These are phyloP conservation scores for Rhizomucor miehei DNA, from an alignment of 371 early-diverging fungal species.

Conservation along the genomic window DNA sequence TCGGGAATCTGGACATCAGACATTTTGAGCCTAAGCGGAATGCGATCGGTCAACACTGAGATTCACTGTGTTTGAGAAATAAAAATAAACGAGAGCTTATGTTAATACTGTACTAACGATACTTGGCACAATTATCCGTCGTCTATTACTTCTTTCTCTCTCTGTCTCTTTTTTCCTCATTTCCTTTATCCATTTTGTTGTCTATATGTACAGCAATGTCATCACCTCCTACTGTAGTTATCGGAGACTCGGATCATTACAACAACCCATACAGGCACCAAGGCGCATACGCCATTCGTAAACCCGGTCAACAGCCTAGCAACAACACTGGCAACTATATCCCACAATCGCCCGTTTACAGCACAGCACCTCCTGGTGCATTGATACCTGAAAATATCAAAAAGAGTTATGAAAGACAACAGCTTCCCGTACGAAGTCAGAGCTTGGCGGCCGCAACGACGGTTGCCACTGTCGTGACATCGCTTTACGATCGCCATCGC, in stretches of 20 bases:
- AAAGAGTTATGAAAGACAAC: conserved; percentile 36
- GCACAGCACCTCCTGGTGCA: background rate
- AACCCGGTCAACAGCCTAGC: background rate
- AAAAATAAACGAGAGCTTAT: too few species aligned
- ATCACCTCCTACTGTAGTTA: conserved; percentile 9
- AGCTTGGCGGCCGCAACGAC: conserved; percentile 32
- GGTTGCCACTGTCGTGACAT: conserved; percentile 5
- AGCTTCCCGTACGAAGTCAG: conserved; percentile 39
- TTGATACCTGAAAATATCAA: conserved; percentile 30
- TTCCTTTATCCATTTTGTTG: too few species aligned
- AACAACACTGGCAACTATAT: background rate
- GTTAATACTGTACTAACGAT: too few species aligned
- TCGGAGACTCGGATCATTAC: conserved; percentile 4
- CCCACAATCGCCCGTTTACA: background rate
- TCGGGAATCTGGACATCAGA: too few species aligned
- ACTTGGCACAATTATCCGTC: too few species aligned
- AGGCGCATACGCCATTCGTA: conserved; percentile 15
- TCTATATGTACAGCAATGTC: too few species aligned
- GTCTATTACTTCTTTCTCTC: too few species aligned
- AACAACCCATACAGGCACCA: conserved; percentile 15
- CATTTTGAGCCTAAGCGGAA: too few species aligned
- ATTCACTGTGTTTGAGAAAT: too few species aligned
- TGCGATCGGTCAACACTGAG: too few species aligned
- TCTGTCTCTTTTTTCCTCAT: too few species aligned
- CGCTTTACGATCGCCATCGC: background rate